Evolutionary conservation across 306 rosid species (phyloP), one percentile per base, ranked within the genome.

Genomic region (Citrullus amarus): DNA sequence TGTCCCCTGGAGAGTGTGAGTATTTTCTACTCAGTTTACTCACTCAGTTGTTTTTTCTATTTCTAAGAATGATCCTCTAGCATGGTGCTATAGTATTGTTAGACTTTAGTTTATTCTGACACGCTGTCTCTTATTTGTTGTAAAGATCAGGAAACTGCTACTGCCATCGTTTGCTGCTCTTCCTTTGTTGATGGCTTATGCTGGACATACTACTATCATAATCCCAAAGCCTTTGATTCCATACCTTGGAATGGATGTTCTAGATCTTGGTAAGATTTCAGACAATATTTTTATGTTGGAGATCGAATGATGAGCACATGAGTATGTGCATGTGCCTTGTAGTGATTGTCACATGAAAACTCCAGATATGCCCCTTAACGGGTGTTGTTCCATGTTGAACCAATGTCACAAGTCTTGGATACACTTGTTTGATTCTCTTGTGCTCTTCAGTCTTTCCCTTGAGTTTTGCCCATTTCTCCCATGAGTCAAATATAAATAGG

Each of bases 1-100:
- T 88, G 84, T 92, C 63, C 97, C 99, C 18, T 95, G 99, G 97
- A 92, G 99, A 84, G 97, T 95, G 99, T 95, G 83, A 92, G 99
- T 91, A 80, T 83, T n/a, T 53, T 11, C 76, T 53, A 30, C 30
- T 66, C 58, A 66, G 11, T 44, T 50, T 32, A 16, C 44, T n/a
- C 17, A 48, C 20, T 66, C 51, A 12, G 22, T n/a, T 44, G 39
- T 41, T 41, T 6, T 22, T 38, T 62, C 3, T 17, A 62, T 25
- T n/a, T 44, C 53, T 43, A 58, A 60, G 36, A 13, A 57, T 59
- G 43, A 25, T 30, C 41, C n/a, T 14, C 41, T 16, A 62, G 30
- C 28, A 44, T 60, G 68, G 28, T 13, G 39, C 57, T 59, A 34
- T 28, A 15, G 39, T 78, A 28, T 82, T 75, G 79, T 44, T 50